Evolutionary conservation across 257 asterid species (phyloP).

Genomic region (Solanum ossicruentum): DNA sequence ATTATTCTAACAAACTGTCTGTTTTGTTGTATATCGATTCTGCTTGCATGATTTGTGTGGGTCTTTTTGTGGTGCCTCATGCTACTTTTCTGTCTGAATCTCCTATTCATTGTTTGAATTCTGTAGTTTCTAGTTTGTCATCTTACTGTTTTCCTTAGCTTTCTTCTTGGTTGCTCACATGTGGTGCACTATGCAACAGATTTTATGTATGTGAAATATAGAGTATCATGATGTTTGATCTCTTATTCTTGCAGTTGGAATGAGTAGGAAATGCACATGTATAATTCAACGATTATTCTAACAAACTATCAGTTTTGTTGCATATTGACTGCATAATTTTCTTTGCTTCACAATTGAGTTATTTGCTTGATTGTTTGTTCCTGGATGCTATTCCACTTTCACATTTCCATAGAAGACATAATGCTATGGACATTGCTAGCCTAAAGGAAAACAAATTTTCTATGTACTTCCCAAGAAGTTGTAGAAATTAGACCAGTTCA

Average conservation of each 20-base stretch:
- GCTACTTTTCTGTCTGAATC: not conserved
- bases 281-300: not conserved
- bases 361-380: not conserved
- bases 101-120: not conserved
- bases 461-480: not conserved
- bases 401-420: not conserved
- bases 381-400: not conserved
- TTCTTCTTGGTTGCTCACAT: not conserved
- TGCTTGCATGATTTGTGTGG: not conserved
- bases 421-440: not conserved
- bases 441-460: not conserved
- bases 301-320: not conserved
- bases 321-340: not conserved
- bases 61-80: not conserved
- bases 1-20: not conserved
- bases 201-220: not conserved
- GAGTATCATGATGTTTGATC: not conserved
- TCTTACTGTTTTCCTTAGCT: not conserved
- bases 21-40: not conserved
- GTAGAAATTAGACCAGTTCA: not conserved
- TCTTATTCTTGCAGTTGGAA: not conserved
- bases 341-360: not conserved
- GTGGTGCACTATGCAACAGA: not conserved
- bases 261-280: not conserved
- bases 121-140: not conserved